Evolutionary conservation across 208 protist genomes (phyloP).

Genomic region (Trypanosoma conorhini): DNA sequence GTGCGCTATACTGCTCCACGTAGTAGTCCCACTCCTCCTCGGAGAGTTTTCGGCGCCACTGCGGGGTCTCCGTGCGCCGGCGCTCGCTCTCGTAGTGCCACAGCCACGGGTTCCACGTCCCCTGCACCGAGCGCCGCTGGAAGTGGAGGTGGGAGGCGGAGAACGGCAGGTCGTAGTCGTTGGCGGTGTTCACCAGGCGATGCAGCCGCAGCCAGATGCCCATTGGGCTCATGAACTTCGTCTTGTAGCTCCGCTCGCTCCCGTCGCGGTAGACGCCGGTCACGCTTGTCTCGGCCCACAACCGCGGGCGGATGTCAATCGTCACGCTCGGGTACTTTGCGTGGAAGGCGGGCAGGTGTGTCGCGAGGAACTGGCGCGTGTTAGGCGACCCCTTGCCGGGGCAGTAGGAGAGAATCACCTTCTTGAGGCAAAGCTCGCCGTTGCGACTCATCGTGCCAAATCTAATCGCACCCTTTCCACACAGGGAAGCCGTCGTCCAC

Average conservation of each 20-base stretch:
- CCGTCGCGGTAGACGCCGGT: conserved; percentile 88
- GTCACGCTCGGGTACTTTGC: conserved; percentile 68
- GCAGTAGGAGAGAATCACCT: conserved; percentile 84
- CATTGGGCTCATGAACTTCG: conserved; percentile 64
- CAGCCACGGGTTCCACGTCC: conserved; percentile 81
- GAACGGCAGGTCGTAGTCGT: conserved; percentile 73
- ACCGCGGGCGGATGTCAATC: conserved; percentile 74
- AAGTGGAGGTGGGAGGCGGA: conserved; percentile 57
- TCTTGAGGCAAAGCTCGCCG: conserved; percentile 75
- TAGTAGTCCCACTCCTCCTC: conserved; percentile 84
- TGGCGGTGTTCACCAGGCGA: conserved; percentile 74
- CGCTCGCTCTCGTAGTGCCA: conserved; percentile 69
- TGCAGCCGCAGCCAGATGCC: conserved; percentile 73
- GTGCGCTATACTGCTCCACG: conserved; percentile 64
- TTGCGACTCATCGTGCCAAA: conserved; percentile 71
- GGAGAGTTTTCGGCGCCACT: conserved; percentile 75
- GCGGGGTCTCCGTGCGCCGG: conserved; percentile 30
- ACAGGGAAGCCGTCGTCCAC: neutral
- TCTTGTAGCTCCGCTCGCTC: conserved; percentile 61
- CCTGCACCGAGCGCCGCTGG: conserved; percentile 74
- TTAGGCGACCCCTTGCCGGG: conserved; percentile 62
- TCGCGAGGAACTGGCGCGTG: conserved; percentile 76
- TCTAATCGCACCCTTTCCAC: neutral
- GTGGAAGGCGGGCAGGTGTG: conserved; percentile 71
- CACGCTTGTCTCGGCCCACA: conserved; percentile 74